A percentile compares a stretch with the other conserved stretches of the same genome.
These are phyloP conservation scores for Fraxinus sp. DNA, from an alignment of 305 asterid species.

Conservation along the genomic window DNA sequence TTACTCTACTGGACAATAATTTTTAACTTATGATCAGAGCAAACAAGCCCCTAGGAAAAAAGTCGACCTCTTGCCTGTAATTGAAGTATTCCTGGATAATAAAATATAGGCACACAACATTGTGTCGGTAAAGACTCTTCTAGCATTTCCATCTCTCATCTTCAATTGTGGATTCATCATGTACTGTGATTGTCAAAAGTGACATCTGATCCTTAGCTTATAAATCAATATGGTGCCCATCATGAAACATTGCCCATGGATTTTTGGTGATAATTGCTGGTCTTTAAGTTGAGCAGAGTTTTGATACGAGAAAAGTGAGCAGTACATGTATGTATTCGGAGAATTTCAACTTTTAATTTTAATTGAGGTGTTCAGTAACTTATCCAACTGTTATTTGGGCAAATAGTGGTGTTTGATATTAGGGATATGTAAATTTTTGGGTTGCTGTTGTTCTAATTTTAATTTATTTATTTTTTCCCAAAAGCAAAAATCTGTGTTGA, in stretches of 20 bases:
- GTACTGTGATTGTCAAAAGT: neutral
- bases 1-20: neutral
- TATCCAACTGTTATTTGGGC: neutral
- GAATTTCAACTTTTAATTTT: neutral
- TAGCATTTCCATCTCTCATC: neutral
- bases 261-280: constrained; percentile 13
- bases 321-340: neutral
- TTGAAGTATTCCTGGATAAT: neutral
- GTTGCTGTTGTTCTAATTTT: no score
- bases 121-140: neutral
- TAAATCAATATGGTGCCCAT: neutral
- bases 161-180: neutral
- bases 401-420: neutral
- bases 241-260: constrained; percentile 1
- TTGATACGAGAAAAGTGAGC: neutral
- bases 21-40: neutral
- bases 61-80: neutral
- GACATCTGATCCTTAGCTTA: neutral
- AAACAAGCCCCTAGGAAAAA: neutral
- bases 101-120: neutral
- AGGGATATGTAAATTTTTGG: neutral
- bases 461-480: neutral
- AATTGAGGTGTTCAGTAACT: neutral
- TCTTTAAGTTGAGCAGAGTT: neutral
- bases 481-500: neutral